These are phyloP conservation scores for Diaporthe aspalathi DNA, from an alignment of 2,329 filamentous ascomycete species.

Conservation along the genomic window DNA sequence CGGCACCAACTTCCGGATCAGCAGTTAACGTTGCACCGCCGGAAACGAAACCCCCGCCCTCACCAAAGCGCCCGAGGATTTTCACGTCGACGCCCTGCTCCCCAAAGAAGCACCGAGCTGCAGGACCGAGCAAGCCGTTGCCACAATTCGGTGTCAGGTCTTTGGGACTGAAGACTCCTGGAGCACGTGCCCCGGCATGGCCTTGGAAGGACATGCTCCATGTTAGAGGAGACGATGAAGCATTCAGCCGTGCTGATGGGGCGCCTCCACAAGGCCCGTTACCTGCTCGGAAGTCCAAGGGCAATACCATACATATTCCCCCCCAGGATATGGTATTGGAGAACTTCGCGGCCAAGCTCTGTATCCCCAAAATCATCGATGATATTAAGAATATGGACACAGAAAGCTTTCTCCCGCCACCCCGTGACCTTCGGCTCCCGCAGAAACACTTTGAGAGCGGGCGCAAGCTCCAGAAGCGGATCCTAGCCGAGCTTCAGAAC, in stretches of 20 bases:
- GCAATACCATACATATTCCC: conserved; percentile 54
- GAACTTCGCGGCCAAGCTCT: conserved; percentile 51
- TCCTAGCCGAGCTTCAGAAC: conserved; percentile 59
- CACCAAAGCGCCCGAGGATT: conserved; percentile 49
- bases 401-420: conserved; percentile 57
- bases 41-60: conserved; percentile 43
- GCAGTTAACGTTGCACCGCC: conserved; percentile 34
- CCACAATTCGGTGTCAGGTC: conserved; percentile 59
- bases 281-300: conserved; percentile 61
- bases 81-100: conserved; percentile 67
- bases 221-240: conserved; percentile 60
- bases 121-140: conserved; percentile 47
- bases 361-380: conserved; percentile 50
- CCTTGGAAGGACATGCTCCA: conserved; percentile 74
- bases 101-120: conserved; percentile 54
- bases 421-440: conserved; percentile 65
- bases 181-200: conserved; percentile 76
- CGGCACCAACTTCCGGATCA: conserved; percentile 33
- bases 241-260: neutral
- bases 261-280: neutral
- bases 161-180: conserved; percentile 69
- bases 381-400: conserved; percentile 50
- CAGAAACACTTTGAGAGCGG: conserved; percentile 69
- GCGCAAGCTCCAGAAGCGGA: conserved; percentile 60
- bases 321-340: conserved; percentile 57